These are phyloP conservation scores for Oidium heveae DNA, from an alignment of 2,329 filamentous ascomycete species.

Conservation along the genomic window DNA sequence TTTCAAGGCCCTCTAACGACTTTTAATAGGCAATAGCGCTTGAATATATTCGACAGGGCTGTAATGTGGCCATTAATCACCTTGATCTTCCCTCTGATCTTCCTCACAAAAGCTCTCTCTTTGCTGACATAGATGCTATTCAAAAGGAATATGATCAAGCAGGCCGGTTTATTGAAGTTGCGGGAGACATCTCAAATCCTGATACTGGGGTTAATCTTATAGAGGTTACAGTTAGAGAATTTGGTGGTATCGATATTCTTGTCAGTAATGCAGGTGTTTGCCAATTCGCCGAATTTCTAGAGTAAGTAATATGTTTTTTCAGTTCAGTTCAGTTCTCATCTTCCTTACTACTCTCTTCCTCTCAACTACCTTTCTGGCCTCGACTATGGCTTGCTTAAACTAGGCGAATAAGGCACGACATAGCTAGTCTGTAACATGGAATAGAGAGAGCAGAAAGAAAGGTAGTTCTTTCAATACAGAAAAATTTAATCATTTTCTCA, in stretches of 20 bases:
- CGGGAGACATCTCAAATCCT: conserved; percentile 55
- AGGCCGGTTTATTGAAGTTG: conserved; percentile 34
- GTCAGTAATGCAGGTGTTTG: conserved; percentile 78
- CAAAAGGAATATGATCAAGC: conserved; percentile 19
- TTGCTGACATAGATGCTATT: conserved; percentile 25
- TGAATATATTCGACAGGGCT: conserved; percentile 53
- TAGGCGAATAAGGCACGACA: too few species aligned
- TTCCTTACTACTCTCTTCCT: too few species aligned
- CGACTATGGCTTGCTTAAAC: too few species aligned
- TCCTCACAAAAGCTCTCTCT: conserved; percentile 25
- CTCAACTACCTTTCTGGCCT: too few species aligned
- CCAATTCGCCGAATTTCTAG: conserved; percentile 66
- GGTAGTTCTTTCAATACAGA: background rate
- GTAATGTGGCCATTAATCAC: conserved; percentile 59
- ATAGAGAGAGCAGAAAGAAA: background rate
- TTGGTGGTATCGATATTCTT: conserved; percentile 46
- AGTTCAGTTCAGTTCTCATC: background rate
- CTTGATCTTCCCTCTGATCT: conserved; percentile 31
- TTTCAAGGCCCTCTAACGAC: too few species aligned
- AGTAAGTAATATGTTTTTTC: conserved; percentile 18
- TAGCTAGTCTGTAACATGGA: too few species aligned
- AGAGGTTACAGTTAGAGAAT: conserved; percentile 32
- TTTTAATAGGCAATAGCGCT: conserved; percentile 41
- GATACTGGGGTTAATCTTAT: conserved; percentile 47
- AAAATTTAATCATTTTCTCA: background rate